Conservation (phyloP, 176 grass and related monocot genomes). For the Canna indica region DNA sequence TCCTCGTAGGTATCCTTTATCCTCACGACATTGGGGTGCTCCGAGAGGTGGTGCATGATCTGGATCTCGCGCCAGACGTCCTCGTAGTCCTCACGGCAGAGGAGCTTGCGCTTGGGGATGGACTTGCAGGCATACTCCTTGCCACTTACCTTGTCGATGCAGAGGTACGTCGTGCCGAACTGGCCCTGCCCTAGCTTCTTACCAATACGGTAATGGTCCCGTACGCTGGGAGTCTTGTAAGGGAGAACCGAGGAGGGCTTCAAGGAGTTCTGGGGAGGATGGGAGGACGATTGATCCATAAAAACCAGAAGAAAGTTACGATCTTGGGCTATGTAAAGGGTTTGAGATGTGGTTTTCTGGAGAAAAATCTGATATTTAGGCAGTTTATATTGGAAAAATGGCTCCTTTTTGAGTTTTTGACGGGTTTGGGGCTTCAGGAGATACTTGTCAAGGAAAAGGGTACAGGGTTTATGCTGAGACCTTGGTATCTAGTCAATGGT, state of each 20-base stretch:
- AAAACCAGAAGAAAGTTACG: not conserved
- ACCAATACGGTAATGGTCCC: slow-evolving; percentile 83
- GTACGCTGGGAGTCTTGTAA: slow-evolving; percentile 73
- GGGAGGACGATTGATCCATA: not conserved
- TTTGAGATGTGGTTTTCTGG: not conserved
- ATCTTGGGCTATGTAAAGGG: not conserved
- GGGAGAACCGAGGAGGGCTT: slow-evolving; percentile 65
- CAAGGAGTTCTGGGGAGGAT: slow-evolving; percentile 18
- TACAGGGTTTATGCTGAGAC: not conserved
- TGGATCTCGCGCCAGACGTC: slow-evolving; percentile 73
- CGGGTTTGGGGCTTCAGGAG: not conserved
- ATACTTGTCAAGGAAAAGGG: not conserved
- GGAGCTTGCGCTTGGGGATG: slow-evolving; percentile 92
- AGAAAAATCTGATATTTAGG: not conserved
- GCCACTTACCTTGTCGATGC: slow-evolving; percentile 59
- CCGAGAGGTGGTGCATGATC: slow-evolving; percentile 54
- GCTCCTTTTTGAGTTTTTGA: not conserved
- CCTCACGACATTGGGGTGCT: slow-evolving; percentile 83
- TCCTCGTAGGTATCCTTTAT: slow-evolving; percentile 37
- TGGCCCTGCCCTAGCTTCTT: slow-evolving; percentile 97
- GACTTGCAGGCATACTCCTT: slow-evolving; percentile 85
- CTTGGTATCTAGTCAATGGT: too few species aligned
- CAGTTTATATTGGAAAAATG: not conserved
- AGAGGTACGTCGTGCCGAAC: slow-evolving; percentile 93
- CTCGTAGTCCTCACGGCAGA: slow-evolving; percentile 92